Conservation (phyloP, 2,329 filamentous ascomycete genomes). For the Fusarium keratoplasticum region DNA sequence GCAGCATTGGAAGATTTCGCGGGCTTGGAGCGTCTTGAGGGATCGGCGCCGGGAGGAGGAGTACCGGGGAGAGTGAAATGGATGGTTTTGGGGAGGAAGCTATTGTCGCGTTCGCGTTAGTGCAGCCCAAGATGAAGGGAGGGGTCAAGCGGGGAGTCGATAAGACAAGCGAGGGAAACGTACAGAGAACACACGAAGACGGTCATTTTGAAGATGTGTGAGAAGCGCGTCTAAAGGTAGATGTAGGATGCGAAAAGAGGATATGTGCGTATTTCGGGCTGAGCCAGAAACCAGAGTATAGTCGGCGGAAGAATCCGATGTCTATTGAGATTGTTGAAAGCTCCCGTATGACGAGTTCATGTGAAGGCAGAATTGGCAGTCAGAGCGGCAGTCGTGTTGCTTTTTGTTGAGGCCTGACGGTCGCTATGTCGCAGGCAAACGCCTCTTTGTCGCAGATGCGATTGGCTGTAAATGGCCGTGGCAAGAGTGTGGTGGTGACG, state of each 20-base stretch:
- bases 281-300: background rate
- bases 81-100: slow-evolving; percentile 92
- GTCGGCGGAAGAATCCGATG: slow-evolving; percentile 11
- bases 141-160: slow-evolving; percentile 26
- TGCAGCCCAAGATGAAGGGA: slow-evolving; percentile 14
- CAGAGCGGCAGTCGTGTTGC: slow-evolving; percentile 6
- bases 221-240: slow-evolving; percentile 11
- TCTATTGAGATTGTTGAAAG: slow-evolving; percentile 22
- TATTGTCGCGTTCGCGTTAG: slow-evolving; percentile 52
- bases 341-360: slow-evolving; percentile 44
- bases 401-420: slow-evolving; percentile 35
- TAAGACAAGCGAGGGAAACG: slow-evolving; percentile 25
- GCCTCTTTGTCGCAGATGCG: slow-evolving; percentile 46
- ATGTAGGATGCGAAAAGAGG: slow-evolving; percentile 2
- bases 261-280: slow-evolving; percentile 10
- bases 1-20: slow-evolving; percentile 28
- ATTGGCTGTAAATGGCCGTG: slow-evolving; percentile 33
- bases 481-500: slow-evolving; percentile 16
- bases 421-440: slow-evolving; percentile 40
- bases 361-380: slow-evolving; percentile 20
- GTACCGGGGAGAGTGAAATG: slow-evolving; percentile 80
- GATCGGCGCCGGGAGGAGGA: slow-evolving; percentile 53
- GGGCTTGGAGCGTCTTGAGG: slow-evolving; percentile 44
- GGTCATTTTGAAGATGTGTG: slow-evolving; percentile 49
- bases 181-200: slow-evolving; percentile 57